These are phyloP conservation scores for Diaporthe capsici DNA, from an alignment of 2,329 filamentous ascomycete species.

Conservation along the genomic window DNA sequence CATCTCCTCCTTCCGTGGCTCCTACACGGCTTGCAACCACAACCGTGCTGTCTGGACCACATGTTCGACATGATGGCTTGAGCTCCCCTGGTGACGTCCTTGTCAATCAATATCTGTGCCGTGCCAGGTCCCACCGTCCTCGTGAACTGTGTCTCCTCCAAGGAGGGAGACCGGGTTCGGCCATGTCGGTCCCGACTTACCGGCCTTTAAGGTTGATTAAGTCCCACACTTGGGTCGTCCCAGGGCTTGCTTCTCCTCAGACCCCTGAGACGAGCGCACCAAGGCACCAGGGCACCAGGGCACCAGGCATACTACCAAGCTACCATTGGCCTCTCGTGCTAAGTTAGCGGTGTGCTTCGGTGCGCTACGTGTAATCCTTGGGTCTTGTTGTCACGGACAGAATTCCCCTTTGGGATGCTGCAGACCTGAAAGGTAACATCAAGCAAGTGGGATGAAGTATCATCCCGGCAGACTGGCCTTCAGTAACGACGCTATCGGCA, in stretches of 20 bases:
- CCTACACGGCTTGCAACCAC: slow-evolving; percentile 1
- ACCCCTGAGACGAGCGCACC: background rate
- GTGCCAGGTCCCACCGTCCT: background rate
- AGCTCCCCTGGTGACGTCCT: background rate
- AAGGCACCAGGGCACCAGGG: background rate
- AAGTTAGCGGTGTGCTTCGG: background rate
- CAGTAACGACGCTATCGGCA: slow-evolving; percentile 4
- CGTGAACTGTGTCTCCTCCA: slow-evolving; percentile 9
- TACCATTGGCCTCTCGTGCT: background rate
- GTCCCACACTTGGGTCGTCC: background rate
- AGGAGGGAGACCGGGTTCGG: background rate
- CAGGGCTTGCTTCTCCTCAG: slow-evolving; percentile 25
- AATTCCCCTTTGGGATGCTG: slow-evolving; percentile 7
- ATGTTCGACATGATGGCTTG: background rate
- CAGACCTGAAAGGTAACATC: background rate
- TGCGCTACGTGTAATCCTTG: slow-evolving; percentile 13
- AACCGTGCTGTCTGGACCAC: background rate
- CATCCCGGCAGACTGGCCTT: background rate
- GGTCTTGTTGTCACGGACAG: background rate
- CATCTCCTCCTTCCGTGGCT: background rate
- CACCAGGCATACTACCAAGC: background rate
- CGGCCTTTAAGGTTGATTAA: slow-evolving; percentile 10
- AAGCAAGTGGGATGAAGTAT: background rate
- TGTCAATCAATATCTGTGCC: background rate
- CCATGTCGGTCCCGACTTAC: background rate